Evolutionary conservation across 805 yeast species (phyloP), one percentile per base, ranked within the genome.

Genomic region (Schwanniomyces occidentalis): DNA sequence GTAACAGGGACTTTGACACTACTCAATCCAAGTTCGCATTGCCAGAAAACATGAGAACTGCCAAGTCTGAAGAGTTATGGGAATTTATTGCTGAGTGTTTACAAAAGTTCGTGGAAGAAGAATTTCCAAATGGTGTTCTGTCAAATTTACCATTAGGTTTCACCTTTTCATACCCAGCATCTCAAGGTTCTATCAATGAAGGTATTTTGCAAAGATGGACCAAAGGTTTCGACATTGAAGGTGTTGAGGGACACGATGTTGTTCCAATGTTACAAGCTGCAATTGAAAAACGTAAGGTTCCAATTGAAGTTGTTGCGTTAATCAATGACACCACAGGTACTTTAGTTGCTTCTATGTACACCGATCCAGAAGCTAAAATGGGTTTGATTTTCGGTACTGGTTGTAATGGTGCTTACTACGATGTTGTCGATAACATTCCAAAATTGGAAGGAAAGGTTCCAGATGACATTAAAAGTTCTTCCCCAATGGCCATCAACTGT

Each of bases 261-360:
- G 96, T 85, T 34, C 95, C 95, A 44, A 74, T 90, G 87, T 76
- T 91, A 55, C 95, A 85, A 67, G 65, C 67, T 8, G 86, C 95
- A 25, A 72, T 91, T 46, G 70, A 75, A 46, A 71, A 72, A 48
- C 69, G 70, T 45, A 61, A 73, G 14, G 78, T 87, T 33, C 95
- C 96, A 45, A 85, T 90, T 52, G 74, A 78, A 30, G 95, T 91
- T 38, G 89, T 87, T 44, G 96, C 98, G 32, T 72, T 91, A 58
- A 91, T 91, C 64, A 91, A 90, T 67, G 99, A 91, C 63, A 91
- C 99, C 46, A 87, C 96, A 31, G 99, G 98, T 61, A 91, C 99
- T 29, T 71, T 91, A 53, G 95, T 91, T 43, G 98, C 98, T 21
- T 89, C 97, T 32, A 80, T 84, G 74, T 91, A 91, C 70, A 77